Percentiles rank a stretch among this genome's conserved stretches.
phyloP scores from a whole-genome alignment of 805 yeast genomes.

The Jamesozyma spencerorum region DNA sequence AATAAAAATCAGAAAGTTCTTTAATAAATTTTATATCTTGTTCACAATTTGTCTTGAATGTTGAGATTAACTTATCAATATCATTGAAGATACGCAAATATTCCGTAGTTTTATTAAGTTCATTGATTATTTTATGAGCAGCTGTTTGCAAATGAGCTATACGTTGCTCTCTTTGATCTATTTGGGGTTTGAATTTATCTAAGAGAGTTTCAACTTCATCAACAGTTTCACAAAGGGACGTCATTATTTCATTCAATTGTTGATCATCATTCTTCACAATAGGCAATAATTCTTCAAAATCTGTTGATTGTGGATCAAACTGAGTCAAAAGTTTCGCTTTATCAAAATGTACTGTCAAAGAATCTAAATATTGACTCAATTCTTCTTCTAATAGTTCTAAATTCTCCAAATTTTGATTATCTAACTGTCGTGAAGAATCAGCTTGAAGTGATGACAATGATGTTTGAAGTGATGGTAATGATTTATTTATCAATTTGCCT shows the following conservation, averaged over 20 bases:
- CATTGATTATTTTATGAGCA: conserved; percentile 15
- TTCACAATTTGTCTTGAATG: conserved; percentile 24
- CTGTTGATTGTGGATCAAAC: neutral
- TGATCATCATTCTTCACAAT: conserved; percentile 44
- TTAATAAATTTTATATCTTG: conserved; percentile 21
- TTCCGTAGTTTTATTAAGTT: conserved; percentile 23
- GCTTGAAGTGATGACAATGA: too few relatives aligned
- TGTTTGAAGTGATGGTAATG: too few relatives aligned
- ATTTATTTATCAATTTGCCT: conserved; percentile 12
- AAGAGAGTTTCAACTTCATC: conserved; percentile 22
- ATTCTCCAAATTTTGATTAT: conserved; percentile 8
- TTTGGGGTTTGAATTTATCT: conserved; percentile 14
- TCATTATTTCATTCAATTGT: too few relatives aligned
- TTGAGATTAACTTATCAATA: conserved; percentile 27
- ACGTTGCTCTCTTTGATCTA: too few relatives aligned
- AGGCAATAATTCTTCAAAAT: conserved; percentile 33
- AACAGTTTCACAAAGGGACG: conserved; percentile 34
- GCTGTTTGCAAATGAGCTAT: too few relatives aligned
- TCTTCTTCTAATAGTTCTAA: conserved; percentile 41
- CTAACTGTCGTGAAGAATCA: too few relatives aligned
- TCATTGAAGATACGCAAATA: conserved; percentile 24
- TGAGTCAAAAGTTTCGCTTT: conserved; percentile 43
- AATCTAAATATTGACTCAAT: conserved; percentile 56
- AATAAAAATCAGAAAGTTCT: conserved; percentile 41
- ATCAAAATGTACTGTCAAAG: conserved; percentile 76